These are phyloP conservation scores for Polychaeton citri DNA, from an alignment of 2,329 filamentous ascomycete species.

Conservation along the genomic window DNA sequence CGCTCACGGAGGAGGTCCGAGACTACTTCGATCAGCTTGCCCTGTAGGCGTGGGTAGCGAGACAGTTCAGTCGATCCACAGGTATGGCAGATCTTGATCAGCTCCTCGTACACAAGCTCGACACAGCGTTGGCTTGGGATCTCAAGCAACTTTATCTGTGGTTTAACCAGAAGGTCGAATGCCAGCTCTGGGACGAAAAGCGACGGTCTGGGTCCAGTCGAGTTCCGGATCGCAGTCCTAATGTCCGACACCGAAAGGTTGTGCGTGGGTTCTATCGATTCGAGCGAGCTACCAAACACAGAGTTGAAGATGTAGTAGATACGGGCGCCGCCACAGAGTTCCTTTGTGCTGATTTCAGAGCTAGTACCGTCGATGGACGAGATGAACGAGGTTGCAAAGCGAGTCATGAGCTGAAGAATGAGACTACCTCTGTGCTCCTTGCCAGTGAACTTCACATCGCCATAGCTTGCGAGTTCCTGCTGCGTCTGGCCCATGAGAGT, in stretches of 20 bases:
- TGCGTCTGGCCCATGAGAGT: constrained; percentile 99
- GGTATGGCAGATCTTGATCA: constrained; percentile 99
- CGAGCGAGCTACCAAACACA: constrained; percentile 90
- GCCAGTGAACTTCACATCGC: constrained; percentile 92
- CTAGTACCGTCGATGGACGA: constrained; percentile 98
- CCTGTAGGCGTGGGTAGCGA: constrained; percentile 83
- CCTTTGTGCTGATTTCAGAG: constrained; percentile 96
- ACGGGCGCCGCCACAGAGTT: constrained; percentile 82
- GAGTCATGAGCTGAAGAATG: constrained; percentile 94
- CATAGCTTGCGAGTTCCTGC: constrained; percentile 94
- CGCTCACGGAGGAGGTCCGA: constrained; percentile 89
- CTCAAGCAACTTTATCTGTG: constrained; percentile 94
- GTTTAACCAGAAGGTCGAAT: constrained; percentile 94
- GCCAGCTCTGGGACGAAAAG: constrained; percentile 95
- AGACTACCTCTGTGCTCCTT: constrained; percentile 93
- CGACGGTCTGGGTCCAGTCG: constrained; percentile 86
- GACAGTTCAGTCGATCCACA: constrained; percentile 91
- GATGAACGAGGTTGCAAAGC: constrained; percentile 94
- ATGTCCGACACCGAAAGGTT: constrained; percentile 94
- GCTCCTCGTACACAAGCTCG: constrained; percentile 93
- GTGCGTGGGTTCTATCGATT: constrained; percentile 89
- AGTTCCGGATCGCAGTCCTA: constrained; percentile 93
- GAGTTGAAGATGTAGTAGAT: constrained; percentile 99
- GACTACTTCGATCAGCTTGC: constrained; percentile 94
- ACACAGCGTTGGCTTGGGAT: constrained; percentile 92